Base-by-base conservation (phyloP, 2,329 filamentous ascomycete species). In the Phialophora macrospora region DNA sequence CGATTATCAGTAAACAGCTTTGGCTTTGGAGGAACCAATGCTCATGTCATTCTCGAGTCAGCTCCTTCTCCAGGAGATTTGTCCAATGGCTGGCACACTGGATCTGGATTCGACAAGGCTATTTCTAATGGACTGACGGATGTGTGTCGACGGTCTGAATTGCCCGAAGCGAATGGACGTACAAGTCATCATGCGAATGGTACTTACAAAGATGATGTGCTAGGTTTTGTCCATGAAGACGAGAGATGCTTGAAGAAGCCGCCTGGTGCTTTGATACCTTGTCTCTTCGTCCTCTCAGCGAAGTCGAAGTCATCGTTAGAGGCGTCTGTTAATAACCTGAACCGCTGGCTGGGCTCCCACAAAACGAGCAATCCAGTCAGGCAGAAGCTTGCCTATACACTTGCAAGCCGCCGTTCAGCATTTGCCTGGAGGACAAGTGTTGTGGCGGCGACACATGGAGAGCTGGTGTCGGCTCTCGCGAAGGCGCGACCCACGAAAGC, bases 1-100 rank as follows among this genome's bases (percentile, higher is more conserved):
- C 73, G 12, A 76, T 74, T 49, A 68, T 78, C 20, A 78, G 32
- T 34, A 3, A 34, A 76, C 60, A 73, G 66, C 0, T 77, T 77
- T 60, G 76, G 77, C 4, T 75, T 76, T 55, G 77, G 77, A 24
- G 77, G 77, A 3, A 74, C 67, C 65, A 79, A 79, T 61, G 75
- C 74, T 0, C 75, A 78, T 55, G 24, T 32, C 12, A 28, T 55
- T 17, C 52, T 55, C 30, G 24, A 55, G 24, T 22, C 24, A 28
- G n/a, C n/a, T 6, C 22, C 24, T 22, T n/a, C 24, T n/a, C 8
- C 20, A 11, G 24, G 11, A 55, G 34, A 55, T 55, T 9, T 55
- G 24, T 28, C 28, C 7, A 22, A n/a, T 28, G n/a, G 30, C 22
- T 28, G n/a, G 52, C 22, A n/a, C n/a, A 32, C 17, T 28, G 24